Evolutionary conservation across 306 rosid genomes (phyloP), one percentile per base, ranked within the genome.

Genomic region (Mimosa bimucronata): DNA sequence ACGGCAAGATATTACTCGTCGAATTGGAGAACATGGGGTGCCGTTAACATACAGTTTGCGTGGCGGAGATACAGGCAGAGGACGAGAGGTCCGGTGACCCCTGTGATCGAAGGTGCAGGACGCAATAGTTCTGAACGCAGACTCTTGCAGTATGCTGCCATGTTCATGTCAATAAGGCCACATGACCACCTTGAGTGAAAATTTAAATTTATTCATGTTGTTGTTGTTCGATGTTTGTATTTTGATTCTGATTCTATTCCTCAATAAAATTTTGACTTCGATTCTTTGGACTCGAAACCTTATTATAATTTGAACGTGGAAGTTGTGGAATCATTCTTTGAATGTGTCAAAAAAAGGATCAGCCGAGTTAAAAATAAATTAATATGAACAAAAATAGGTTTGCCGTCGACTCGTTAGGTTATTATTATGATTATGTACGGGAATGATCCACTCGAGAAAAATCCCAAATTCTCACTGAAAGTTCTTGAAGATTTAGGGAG

Each of bases 1-100:
- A 93, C 99, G 0, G 97, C 99, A 0, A 91, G 99, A 76, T 96
- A 93, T 69, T 96, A 96, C 88, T 96, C 99, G 1, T 96, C 99
- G 1, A 96, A 96, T 84, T 96, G 99, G 99, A 77, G 99, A 73
- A 96, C 99, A 4, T 96, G 99, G 99, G 99, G 97, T 12, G 91
- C 99, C 12, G 98, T 96, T n/a, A 95, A 89, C 52, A 83, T 95
- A 68, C 99, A 95, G 77, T 78, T 95, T n/a, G 92, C 93, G 37
- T 95, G 94, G 91, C 84, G 86, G 52, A 90, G 94, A 71, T 87
- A 91, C 93, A 86, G 94, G 92, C 62, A 81, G 88, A 93, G 97
- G 96, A 93, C 93, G 10, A 76, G 89, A 84, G 92, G 94, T 88
- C 94, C 97, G 0, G 87, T 89, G 94, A 90, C 84, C 28, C 91